Base-by-base conservation (phyloP, 148 eudicot genomes). In the Rheum nobile region DNA sequence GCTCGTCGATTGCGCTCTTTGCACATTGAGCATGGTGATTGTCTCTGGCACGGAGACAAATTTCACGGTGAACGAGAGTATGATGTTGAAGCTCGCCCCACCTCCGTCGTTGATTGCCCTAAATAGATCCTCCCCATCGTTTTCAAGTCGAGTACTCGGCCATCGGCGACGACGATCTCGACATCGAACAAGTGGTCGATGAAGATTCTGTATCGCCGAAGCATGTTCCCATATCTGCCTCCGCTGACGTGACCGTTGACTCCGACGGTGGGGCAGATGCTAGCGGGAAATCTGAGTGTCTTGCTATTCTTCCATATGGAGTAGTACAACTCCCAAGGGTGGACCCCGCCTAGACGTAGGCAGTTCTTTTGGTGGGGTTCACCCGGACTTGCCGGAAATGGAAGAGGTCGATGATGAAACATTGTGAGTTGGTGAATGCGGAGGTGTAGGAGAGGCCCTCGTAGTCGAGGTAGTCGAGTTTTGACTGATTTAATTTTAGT, bases 101-200 rank as follows among this genome's bases (percentile, higher is more conserved):
- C 83, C 86, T 2, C 85, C 83, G 1, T 83, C 83, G 2, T 72
- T 52, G 43, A 84, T 80, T 0, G 87, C 83, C 87, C 87, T 82
- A 42, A 84, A 84, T 0, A 82, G 67, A 24, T 85, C 85, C 22
- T 85, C 87, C 0, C 85, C 87, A 85, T 82, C 28, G 79, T 19
- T 22, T 69, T 57, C 46, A 79, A 43, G 42, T 80, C 78, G 26
- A 80, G 42, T 29, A 81, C 21, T 11, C 43, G 4, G 39, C 86
- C 88, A 1, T 75, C 29, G 10, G 39, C 71, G 26, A 79, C 80
- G 8, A 85, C 84, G 0, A 85, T 55, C 7, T 31, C 26, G 0
- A 83, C 84, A 22, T 83, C 88, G 0, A 81, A 12, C 12, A 81
- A 43, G 26, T 86, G 78, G 34, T 86, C 86, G 0, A 82, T 74